phyloP scores from a whole-genome alignment of 176 grass and related monocot genomes.

The Tillandsia fasciculata region DNA sequence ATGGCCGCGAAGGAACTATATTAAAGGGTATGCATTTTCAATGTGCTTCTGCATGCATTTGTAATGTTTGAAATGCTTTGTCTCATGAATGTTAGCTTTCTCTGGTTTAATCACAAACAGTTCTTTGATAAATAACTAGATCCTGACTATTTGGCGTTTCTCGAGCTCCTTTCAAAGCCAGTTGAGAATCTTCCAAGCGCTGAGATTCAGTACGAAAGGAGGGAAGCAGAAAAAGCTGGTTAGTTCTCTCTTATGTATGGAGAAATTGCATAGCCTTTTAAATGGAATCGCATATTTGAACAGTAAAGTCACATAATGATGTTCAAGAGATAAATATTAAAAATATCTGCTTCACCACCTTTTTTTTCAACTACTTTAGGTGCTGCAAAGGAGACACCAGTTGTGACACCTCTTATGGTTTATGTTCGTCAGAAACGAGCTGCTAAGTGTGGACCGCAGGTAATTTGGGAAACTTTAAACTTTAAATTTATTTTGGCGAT shows the following conservation, averaged over 20 bases:
- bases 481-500: too few species aligned
- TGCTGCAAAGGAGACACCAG: conserved; percentile 67
- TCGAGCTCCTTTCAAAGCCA: conserved; percentile 82
- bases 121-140: conserved; percentile 44
- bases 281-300: background rate
- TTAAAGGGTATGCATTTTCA: conserved; percentile 44
- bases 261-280: background rate
- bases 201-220: conserved; percentile 98
- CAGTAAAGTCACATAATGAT: background rate
- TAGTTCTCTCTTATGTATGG: conserved; percentile 3
- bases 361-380: conserved; percentile 29
- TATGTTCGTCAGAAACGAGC: conserved; percentile 87
- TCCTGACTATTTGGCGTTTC: conserved; percentile 81
- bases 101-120: conserved; percentile 8
- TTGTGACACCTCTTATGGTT: conserved; percentile 85
- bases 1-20: conserved; percentile 81
- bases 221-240: conserved; percentile 97
- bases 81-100: conserved; percentile 18
- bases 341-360: background rate
- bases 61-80: background rate
- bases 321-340: background rate
- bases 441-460: conserved; percentile 72
- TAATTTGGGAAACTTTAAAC: conserved; percentile 21
- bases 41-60: conserved; percentile 4
- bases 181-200: conserved; percentile 87